Conservation (phyloP, 1,284 basidiomycete species). For the Puccinia polysora region DNA sequence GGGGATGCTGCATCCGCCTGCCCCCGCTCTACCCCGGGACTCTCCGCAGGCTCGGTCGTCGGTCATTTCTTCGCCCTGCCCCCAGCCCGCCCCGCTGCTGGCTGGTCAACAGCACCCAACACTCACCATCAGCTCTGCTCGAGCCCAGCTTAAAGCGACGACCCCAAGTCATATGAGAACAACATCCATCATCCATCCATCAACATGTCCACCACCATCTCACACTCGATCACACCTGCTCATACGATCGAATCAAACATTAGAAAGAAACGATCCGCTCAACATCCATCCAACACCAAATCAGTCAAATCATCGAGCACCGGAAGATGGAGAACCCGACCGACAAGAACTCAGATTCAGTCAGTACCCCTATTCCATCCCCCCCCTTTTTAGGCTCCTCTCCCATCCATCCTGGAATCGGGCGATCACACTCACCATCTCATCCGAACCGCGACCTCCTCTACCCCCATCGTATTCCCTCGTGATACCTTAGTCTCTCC, state of each 20-base stretch:
- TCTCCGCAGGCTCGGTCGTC: no score
- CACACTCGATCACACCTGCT: neutral
- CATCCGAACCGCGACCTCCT: neutral
- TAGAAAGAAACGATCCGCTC: conserved; percentile 2
- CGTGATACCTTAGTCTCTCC: neutral
- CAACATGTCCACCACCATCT: neutral
- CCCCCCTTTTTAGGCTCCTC: neutral
- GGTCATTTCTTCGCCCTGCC: no score
- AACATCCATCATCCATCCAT: neutral
- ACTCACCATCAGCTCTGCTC: no score
- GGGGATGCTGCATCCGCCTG: no score
- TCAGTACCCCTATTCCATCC: neutral
- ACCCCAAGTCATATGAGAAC: no score
- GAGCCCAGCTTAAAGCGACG: no score
- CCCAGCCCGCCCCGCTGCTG: no score
- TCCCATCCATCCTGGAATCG: neutral
- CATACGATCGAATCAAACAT: neutral
- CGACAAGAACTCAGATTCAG: neutral
- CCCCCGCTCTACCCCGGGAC: no score
- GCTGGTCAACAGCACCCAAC: no score
- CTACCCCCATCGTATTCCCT: neutral
- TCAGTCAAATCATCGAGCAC: neutral
- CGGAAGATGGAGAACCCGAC: neutral
- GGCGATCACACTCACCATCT: no score
- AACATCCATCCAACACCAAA: neutral